Evolutionary conservation across 345 rosid genomes (phyloP).

Genomic region (Populus deltoides): DNA sequence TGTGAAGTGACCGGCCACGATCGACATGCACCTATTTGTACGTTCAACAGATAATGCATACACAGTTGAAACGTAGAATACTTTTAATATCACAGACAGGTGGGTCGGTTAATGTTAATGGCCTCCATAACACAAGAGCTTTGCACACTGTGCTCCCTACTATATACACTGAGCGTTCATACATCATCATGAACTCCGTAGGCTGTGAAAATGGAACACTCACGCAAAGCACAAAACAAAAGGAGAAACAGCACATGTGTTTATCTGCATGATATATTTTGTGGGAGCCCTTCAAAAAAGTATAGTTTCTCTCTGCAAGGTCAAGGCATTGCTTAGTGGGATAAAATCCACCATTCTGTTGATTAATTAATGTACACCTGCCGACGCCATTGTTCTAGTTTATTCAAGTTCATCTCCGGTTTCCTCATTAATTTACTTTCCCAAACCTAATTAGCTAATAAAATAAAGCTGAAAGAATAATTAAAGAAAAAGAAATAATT

Average conservation of each 20-base stretch:
- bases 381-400: neutral
- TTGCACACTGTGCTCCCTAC: neutral
- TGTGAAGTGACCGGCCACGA: neutral
- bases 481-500: neutral
- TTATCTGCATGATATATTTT: neutral
- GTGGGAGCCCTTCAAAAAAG: neutral
- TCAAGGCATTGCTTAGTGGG: neutral
- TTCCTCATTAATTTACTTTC: neutral
- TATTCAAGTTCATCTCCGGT: too few relatives aligned
- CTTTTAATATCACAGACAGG: neutral
- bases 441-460: neutral
- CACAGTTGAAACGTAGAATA: neutral
- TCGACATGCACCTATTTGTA: neutral
- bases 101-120: neutral
- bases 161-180: too few relatives aligned
- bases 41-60: neutral
- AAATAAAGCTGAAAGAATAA: too few relatives aligned
- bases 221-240: neutral
- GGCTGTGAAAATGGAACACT: neutral
- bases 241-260: neutral
- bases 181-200: neutral
- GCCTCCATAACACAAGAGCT: neutral
- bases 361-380: neutral
- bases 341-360: too few relatives aligned
- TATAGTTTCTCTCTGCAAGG: neutral